Percentiles rank a stretch among this genome's conserved stretches.
Evolutionary conservation across 2,329 filamentous ascomycete species (phyloP).

Genomic region (Venturia nashicola): DNA sequence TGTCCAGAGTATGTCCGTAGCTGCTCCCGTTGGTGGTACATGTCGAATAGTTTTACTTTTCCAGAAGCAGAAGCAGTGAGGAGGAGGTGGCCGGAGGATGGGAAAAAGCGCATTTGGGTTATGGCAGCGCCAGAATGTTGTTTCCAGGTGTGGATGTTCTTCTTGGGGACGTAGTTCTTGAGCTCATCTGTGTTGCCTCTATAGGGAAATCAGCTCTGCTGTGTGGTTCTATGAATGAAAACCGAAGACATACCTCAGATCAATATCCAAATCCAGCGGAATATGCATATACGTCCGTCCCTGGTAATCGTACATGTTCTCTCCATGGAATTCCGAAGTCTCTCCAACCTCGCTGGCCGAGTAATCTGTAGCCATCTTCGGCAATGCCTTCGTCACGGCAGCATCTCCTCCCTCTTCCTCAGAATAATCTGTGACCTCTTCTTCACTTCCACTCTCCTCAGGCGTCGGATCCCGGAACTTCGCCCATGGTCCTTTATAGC

Average conservation of each 20-base stretch:
- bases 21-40: conserved; percentile 79
- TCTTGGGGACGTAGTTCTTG: conserved; percentile 92
- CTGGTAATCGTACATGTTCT: conserved; percentile 78
- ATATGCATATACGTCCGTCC: conserved; percentile 97
- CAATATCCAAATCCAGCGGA: conserved; percentile 77
- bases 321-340: conserved; percentile 78
- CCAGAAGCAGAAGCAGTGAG: conserved; percentile 82
- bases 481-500: conserved; percentile 94
- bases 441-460: conserved; percentile 56
- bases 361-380: conserved; percentile 45
- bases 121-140: conserved; percentile 70
- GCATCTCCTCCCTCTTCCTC: conserved; percentile 44
- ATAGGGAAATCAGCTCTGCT: conserved; percentile 9
- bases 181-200: conserved; percentile 62
- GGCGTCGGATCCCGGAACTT: conserved; percentile 67
- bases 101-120: conserved; percentile 83
- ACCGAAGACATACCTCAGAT: conserved; percentile 26
- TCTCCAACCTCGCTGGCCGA: conserved; percentile 42
- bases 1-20: conserved; percentile 88
- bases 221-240: background rate
- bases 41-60: conserved; percentile 88
- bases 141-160: conserved; percentile 82
- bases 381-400: conserved; percentile 28
- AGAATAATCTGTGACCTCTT: conserved; percentile 65
- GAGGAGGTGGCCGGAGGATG: conserved; percentile 72